Evolutionary conservation across 208 protist genomes (phyloP), one percentile per base, ranked within the genome.

Genomic region (Naegleria fowleri): DNA sequence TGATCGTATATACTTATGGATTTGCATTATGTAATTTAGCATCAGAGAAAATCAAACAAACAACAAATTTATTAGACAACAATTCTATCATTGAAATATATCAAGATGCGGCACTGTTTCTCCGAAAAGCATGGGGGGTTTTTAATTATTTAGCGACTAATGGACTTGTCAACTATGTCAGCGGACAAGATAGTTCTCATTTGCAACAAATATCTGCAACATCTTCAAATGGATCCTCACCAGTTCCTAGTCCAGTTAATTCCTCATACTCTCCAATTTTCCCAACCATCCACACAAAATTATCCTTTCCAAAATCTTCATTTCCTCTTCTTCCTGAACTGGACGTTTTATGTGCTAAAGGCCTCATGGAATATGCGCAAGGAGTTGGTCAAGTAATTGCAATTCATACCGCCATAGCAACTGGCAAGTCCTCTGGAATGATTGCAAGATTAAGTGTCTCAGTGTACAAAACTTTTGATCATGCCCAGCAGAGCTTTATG

Each of bases 11-110:
- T 39, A 43, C 36, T 19, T 86, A 86, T 86, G 83, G 83, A 43
- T 86, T 43, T 86, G 15, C 36, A 43, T 48, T 86, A 43, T 86
- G 83, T 86, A 86, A 86, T 48, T 48, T 86, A n/a, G 83, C 83
- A 48, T 39, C 83, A 0, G 83, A 86, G 29, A 79, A 79, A 36
- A 79, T 79, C 29, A 79, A 79, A 36, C 13, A 36, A 33, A 79
- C 67, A 36, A 33, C 67, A 36, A 79, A 79, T 79, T 33, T 79
- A 79, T 1, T 13, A 36, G 67, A 79, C n/a, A 79, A 79, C 36
- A 79, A 79, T 79, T 79, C 67, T 13, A 79, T 79, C 19, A 79
- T 36, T 79, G 67, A 79, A 79, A 33, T 79, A 36, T 79, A 79
- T 36, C 67, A 79, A 36, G 67, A 79, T 79, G 67, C 67, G 9